Conservation (phyloP, 2,329 filamentous ascomycete species). For the Fusarium graminum region DNA sequence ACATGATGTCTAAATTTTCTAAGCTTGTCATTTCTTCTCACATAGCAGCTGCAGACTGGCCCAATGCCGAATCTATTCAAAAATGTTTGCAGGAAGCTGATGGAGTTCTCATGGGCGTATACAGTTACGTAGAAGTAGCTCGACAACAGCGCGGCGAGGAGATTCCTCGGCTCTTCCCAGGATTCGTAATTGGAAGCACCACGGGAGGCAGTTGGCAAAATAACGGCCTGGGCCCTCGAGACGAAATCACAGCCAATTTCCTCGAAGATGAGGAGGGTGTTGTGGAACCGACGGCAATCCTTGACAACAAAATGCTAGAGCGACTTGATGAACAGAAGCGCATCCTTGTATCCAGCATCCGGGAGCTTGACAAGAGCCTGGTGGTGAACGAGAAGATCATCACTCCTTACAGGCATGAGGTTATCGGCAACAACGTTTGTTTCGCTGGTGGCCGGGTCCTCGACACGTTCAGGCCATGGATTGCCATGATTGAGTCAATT, state of each 20-base stretch:
- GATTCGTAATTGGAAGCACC: constrained; percentile 88
- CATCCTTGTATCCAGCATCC: constrained; percentile 85
- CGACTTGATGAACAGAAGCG: constrained; percentile 87
- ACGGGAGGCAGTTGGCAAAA: constrained; percentile 91
- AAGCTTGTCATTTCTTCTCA: constrained; percentile 98
- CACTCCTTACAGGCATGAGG: constrained; percentile 80
- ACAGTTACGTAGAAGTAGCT: constrained; percentile 95
- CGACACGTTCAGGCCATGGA: constrained; percentile 91
- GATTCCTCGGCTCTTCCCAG: constrained; percentile 91
- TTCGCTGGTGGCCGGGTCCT: constrained; percentile 82
- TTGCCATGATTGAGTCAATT: constrained; percentile 90
- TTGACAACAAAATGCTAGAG: constrained; percentile 84
- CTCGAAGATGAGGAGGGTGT: constrained; percentile 83
- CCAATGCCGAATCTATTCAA: constrained; percentile 90
- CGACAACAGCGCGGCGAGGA: constrained; percentile 93
- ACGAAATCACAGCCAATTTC: constrained; percentile 84
- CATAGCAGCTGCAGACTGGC: constrained; percentile 96
- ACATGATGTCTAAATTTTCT: constrained; percentile 99
- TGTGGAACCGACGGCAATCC: constrained; percentile 76
- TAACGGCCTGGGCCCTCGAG: constrained; percentile 73
- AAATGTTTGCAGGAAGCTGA: constrained; percentile 99
- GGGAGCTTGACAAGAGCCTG: constrained; percentile 88
- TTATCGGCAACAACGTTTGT: constrained; percentile 86
- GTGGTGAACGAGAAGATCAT: constrained; percentile 83
- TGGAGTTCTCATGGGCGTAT: constrained; percentile 91